Conservation (phyloP, 306 rosid genomes). For the Quercus parvula region DNA sequence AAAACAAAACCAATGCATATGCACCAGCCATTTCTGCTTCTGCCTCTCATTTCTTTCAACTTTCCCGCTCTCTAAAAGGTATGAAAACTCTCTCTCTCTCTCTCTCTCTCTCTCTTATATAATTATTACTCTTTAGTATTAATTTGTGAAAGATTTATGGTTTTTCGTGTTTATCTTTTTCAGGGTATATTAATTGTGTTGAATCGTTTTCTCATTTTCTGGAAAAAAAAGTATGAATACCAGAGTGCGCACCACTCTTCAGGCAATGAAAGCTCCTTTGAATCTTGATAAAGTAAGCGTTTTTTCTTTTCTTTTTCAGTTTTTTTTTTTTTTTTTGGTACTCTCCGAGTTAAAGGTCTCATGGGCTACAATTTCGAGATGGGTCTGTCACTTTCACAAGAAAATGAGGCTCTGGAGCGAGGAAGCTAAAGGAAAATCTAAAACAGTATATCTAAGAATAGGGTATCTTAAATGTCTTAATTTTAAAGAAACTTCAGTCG, state of each 20-base stretch:
- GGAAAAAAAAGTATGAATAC: conserved; percentile 49
- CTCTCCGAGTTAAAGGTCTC: conserved; percentile 10
- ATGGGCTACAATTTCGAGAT: conserved; percentile 22
- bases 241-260: conserved; percentile 60
- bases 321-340: background rate
- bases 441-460: background rate
- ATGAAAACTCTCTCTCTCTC: conserved; percentile 29
- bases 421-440: conserved; percentile 1
- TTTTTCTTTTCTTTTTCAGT: background rate
- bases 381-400: conserved; percentile 23
- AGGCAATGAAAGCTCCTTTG: conserved; percentile 51
- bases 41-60: conserved; percentile 33
- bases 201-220: conserved; percentile 37
- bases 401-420: conserved; percentile 13
- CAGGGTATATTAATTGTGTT: conserved; percentile 29
- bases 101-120: background rate
- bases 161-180: conserved; percentile 22
- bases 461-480: conserved; percentile 17
- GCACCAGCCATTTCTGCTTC: conserved; percentile 34
- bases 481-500: conserved; percentile 12
- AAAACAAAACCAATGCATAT: conserved; percentile 6
- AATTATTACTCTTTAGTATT: background rate
- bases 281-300: conserved; percentile 49
- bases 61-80: conserved; percentile 69
- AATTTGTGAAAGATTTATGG: conserved; percentile 1